Evolutionary conservation across 768 basidiomycete species (phyloP).

Genomic region (Roridomyces roridus): DNA sequence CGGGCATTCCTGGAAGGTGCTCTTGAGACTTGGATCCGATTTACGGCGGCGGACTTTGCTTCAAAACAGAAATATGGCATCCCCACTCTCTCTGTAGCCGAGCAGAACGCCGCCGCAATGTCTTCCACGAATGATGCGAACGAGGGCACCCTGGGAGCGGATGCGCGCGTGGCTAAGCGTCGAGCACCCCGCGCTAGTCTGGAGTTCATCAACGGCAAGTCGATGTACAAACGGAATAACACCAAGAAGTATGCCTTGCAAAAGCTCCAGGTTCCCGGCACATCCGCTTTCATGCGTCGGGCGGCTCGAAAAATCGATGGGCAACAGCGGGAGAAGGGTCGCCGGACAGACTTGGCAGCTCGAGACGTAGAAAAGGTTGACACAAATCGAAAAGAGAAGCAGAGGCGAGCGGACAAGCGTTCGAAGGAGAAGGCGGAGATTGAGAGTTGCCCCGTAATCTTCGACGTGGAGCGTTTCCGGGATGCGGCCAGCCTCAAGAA

Average conservation of each 20-base stretch:
- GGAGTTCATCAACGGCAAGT: slow-evolving; percentile 10
- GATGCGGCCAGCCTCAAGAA: neutral
- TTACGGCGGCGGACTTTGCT: slow-evolving; percentile 17
- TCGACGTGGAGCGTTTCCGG: neutral
- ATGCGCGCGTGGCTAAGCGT: neutral
- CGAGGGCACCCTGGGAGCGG: slow-evolving; percentile 24
- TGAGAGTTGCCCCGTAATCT: neutral
- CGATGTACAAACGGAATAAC: slow-evolving; percentile 13
- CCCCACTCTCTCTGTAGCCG: neutral
- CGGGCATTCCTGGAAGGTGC: slow-evolving; percentile 16
- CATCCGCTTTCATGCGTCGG: neutral
- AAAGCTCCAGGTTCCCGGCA: neutral
- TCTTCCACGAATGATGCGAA: slow-evolving; percentile 27
- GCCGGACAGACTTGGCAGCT: neutral
- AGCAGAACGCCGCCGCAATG: slow-evolving; percentile 16
- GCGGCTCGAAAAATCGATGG: neutral
- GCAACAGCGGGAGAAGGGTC: neutral
- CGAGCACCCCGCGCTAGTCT: slow-evolving; percentile 4
- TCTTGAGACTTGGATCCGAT: slow-evolving; percentile 9
- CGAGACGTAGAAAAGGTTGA: neutral
- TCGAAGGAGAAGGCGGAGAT: neutral
- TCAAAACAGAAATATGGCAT: slow-evolving; percentile 17
- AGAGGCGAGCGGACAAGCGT: neutral
- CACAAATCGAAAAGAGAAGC: neutral
- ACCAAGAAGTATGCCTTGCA: neutral